Base-by-base conservation (phyloP, 148 eudicot species). In the Heliamphora exappendiculata region DNA sequence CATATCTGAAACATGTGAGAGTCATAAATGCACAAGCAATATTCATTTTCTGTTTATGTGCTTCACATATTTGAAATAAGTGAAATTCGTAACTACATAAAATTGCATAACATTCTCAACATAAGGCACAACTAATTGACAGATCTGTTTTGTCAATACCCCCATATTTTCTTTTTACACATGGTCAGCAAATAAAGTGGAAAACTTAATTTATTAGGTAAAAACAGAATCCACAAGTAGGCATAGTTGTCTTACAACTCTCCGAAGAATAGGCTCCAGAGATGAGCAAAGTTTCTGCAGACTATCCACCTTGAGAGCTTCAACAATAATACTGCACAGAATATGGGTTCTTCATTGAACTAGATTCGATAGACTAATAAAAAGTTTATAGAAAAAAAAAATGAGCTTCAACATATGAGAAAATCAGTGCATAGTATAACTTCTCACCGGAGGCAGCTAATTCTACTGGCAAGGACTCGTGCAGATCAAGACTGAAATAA, bases 291-390 rank as follows among this genome's bases (percentile, higher is more conserved):
- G 97, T 80, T 87, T 92, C 85, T 94, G 98, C 77, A 94, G 85
- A 85, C 96, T 92, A 84, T 94, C 97, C 78, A 92, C 92, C 85
- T 94, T 94, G 70, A 94, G 91, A 75, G 98, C 98, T 87, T 94
- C 98, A 75, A 94, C 90, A 84, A 94, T 94, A 72, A 94, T 97
- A 83, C 98, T 94, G 91, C 86, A 74, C 14, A 72, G 70, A 79
- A 60, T 65, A 49, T 12, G 2, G 63, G 68, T 67, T 69, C 70
- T 11, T 69, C 71, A 73, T 16, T 57, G 26, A 60, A 34, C 74
- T 47, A 54, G 26, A 54, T 42, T 16, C 20, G 24, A 36, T 12
- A 45, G 65, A 77, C 17, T 41, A 22, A 36, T 11, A 2, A 73
- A 59, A n/a, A 13, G 29, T 19, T 19, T 13, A 66, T 31, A 71